Evolutionary conservation across 345 rosid species (phyloP).

Genomic region (Nephelium lappaceum): DNA sequence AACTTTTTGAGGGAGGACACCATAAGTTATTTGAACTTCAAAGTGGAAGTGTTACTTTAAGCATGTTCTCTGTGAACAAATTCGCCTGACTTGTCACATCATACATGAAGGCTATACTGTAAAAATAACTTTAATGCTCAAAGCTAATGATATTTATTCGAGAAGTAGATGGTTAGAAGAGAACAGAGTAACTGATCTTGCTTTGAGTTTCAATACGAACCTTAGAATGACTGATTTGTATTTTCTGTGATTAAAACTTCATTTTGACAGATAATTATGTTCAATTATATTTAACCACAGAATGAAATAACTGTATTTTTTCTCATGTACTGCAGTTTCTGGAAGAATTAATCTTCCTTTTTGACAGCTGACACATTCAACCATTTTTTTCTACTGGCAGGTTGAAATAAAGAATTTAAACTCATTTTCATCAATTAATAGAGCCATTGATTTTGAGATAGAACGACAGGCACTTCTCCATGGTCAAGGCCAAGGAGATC

Average conservation of each 20-base stretch:
- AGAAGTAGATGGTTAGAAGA: not conserved
- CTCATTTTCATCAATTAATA: slow-evolving; percentile 81
- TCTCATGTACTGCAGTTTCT: not conserved
- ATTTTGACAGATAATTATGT: not conserved
- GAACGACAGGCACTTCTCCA: slow-evolving; percentile 72
- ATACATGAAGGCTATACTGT: not conserved
- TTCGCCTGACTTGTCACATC: not conserved
- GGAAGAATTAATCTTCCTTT: not conserved
- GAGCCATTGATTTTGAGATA: slow-evolving; percentile 93
- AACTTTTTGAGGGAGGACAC: not conserved
- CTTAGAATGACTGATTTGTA: not conserved
- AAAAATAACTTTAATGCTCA: not conserved
- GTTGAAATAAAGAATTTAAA: slow-evolving; percentile 94
- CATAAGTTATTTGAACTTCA: not conserved
- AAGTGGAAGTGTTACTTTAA: not conserved
- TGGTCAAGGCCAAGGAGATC: slow-evolving; percentile 65
- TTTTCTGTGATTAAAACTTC: not conserved
- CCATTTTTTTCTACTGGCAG: slow-evolving; percentile 41
- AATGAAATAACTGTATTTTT: not conserved
- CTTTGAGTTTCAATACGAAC: not conserved
- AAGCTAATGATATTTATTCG: not conserved
- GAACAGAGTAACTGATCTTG: not conserved
- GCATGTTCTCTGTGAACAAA: not conserved
- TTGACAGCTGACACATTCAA: slow-evolving; percentile 22
- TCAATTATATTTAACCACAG: not conserved